These are phyloP conservation scores for Penicillium pancosmium DNA, from an alignment of 495 filamentous ascomycete species.

Conservation along the genomic window DNA sequence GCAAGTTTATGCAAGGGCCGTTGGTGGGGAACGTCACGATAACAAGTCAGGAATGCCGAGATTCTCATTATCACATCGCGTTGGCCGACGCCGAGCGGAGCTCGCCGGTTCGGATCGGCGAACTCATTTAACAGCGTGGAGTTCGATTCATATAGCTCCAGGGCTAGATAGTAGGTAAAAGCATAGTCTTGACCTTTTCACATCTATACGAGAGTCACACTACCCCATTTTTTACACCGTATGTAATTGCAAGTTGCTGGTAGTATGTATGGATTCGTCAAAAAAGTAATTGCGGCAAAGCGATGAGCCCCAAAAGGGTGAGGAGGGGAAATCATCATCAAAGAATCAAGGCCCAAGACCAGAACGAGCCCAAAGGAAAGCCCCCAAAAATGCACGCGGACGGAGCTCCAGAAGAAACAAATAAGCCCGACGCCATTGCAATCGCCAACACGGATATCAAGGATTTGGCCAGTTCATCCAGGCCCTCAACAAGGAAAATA, in stretches of 20 bases:
- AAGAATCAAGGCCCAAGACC: conserved; percentile 20
- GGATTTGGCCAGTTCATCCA: conserved; percentile 23
- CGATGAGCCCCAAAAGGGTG: conserved; percentile 18
- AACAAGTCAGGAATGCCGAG: conserved; percentile 26
- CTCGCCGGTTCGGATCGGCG: conserved; percentile 17
- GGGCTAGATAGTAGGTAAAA: too few species aligned
- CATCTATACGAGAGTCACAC: neutral
- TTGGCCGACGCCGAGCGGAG: conserved; percentile 25
- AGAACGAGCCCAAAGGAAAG: conserved; percentile 15
- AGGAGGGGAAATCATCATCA: conserved; percentile 14
- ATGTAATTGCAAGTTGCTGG: conserved; percentile 10
- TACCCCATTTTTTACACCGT: too few species aligned
- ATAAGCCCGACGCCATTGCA: conserved; percentile 40
- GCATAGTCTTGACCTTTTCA: neutral
- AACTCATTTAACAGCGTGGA: neutral
- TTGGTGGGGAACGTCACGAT: conserved; percentile 27
- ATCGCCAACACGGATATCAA: conserved; percentile 52
- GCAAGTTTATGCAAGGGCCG: conserved; percentile 23
- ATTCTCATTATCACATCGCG: neutral
- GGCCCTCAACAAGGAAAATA: conserved; percentile 12
- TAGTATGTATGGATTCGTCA: conserved; percentile 34
- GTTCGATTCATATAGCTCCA: too few species aligned
- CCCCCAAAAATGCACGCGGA: conserved; percentile 30
- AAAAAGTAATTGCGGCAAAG: conserved; percentile 26
- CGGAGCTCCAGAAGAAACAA: conserved; percentile 25